Base-by-base conservation (phyloP, 345 rosid species). In the Turnera subulata region DNA sequence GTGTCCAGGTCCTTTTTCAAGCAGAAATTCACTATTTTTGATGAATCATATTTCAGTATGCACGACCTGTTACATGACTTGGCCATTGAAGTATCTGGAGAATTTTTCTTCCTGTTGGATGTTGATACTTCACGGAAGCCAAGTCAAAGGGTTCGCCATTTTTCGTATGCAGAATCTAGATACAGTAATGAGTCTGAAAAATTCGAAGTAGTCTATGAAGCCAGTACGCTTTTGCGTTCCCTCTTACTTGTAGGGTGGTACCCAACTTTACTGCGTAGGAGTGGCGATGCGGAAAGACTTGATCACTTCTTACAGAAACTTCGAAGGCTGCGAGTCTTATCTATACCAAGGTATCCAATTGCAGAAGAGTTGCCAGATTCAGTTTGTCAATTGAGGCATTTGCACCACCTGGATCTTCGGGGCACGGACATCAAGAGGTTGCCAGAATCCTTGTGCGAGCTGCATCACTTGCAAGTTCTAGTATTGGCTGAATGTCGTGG, bases 1-100 rank as follows among this genome's bases (percentile, higher is more conserved):
- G 33, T 66, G 9, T 50, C 71, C 0, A 59, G 59, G 54, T 66
- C 60, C 1, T 46, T 66, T 46, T 59, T 59, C 26, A 59, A 66
- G 32, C 54, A 37, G n/a, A 25, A n/a, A n/a, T n/a, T n/a, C n/a
- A n/a, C 52, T 5, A 22, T 16, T 14, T 18, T 3, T 6, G 5
- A 22, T 11, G 33, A 11, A 0, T 43, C 56, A 4, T 29, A 19
- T 38, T 57, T 56, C 51, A 21, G 17, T n/a, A 65, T 65, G 58
- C 63, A 65, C n/a, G 63, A 50, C 6, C 44, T 58, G 2, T 42
- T 58, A 6, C 43, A 7, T 32, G 63, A 65, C 4, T 43, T 58
- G 13, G 62, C 63, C 13, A 51, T 50, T 21, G 19, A 4, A 23
- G 46, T 65, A 0, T 50, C 70, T 11, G 58, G 70, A 44, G 63